Base-by-base conservation (phyloP, 768 basidiomycete species). In the Leccinum subgranulosum region DNA sequence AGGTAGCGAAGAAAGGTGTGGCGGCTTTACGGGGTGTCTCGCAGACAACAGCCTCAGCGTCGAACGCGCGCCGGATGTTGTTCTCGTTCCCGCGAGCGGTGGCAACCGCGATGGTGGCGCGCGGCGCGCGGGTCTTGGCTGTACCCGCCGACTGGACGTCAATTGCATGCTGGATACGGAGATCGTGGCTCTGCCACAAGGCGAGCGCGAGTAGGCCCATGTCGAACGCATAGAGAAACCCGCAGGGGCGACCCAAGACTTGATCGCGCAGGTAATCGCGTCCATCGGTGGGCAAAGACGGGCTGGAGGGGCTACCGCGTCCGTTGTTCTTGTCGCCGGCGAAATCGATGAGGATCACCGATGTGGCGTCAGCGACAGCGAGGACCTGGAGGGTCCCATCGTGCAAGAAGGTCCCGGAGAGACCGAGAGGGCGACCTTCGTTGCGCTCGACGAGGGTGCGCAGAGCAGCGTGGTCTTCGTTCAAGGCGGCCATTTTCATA, bases 81-180 rank as follows among this genome's bases (percentile, higher is more conserved):
- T 27, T 28, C 9, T 64, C 15, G 9, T 49, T 59, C 8, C 61
- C n/a, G 41, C 52, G 51, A 6, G 25, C 34, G 11, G 43, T 48
- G 2, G 67, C 70, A 6, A 61, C 3, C 10, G 60, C 48, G 47
- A 72, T 57, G 2, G 64, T 67, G 9, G 43, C 59, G n/a, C 23
- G 55, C 2, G 69, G 69, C 15, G 55, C 60, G 4, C 71, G 71
- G 46, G 54, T 62, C 36, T 0, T 29, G 3, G 57, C 6, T 3
- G 65, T 21, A 36, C 61, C 55, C 0, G 61, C 69, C 3, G 61
- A 64, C 53, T 74, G 71, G 2, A 72, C 14, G 11, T 72, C 72
- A 33, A 73, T 67, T 25, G 71, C 71, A 27, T 74, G 72, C 54
- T 59, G 64, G 57, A 74, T 72, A n/a, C 72, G 72, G 53, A 74